A percentile compares a stretch with the other conserved stretches of the same genome.
Conservation (phyloP, 192 early-diverging fungal genomes). For the Chytriomyces hyalinus region DNA sequence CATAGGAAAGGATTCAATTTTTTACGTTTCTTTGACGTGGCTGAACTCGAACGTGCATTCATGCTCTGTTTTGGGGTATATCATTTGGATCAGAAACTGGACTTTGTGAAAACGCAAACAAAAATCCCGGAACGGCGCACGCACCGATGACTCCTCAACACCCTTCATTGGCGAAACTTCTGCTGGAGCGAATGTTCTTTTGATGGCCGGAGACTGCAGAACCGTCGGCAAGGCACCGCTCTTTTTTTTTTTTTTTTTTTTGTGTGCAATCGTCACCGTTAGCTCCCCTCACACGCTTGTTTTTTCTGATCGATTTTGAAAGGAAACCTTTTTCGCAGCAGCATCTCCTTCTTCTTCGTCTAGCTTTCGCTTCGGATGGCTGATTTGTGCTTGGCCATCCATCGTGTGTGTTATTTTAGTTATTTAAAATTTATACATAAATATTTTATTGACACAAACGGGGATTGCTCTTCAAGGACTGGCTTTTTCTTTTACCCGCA, state of each 20-base stretch:
- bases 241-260: neutral
- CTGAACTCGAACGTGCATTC: neutral
- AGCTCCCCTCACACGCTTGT: neutral
- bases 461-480: no score
- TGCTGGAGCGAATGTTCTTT: neutral
- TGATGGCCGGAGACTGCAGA: slow-evolving; percentile 3
- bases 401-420: no score
- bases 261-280: no score
- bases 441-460: no score
- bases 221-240: neutral
- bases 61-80: neutral
- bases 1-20: neutral
- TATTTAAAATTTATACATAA: no score
- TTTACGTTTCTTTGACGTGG: neutral
- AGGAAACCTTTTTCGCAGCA: neutral
- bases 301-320: neutral
- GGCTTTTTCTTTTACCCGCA: no score
- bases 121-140: no score
- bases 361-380: neutral
- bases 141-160: slow-evolving; percentile 7
- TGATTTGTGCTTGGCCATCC: no score
- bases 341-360: neutral
- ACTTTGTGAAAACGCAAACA: neutral
- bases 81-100: neutral
- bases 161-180: slow-evolving; percentile 28